Percentiles rank a stretch among this genome's conserved stretches.
Evolutionary conservation across 768 basidiomycete genomes (phyloP).

Genomic region (Phallus indusiatus): DNA sequence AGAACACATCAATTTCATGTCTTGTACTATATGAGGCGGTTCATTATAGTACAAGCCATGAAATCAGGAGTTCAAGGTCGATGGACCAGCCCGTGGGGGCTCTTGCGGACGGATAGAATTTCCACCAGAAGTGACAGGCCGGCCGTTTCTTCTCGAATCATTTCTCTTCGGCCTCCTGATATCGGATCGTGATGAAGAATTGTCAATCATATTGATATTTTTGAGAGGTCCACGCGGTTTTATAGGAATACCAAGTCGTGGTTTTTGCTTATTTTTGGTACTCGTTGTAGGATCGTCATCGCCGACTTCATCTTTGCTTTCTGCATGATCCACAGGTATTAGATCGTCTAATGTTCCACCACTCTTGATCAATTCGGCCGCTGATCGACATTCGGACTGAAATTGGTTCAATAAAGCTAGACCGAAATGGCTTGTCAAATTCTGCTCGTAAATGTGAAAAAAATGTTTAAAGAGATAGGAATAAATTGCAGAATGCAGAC

Average conservation of each 20-base stretch:
- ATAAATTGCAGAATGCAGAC: conserved; percentile 17
- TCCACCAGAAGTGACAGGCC: background rate
- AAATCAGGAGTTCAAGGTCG: too few species aligned
- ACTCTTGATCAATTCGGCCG: background rate
- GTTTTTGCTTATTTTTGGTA: background rate
- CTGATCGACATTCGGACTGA: conserved; percentile 2
- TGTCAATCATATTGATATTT: background rate
- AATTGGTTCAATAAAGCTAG: background rate
- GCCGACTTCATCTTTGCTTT: background rate
- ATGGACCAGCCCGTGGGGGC: too few species aligned
- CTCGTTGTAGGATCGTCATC: background rate
- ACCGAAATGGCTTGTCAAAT: conserved; percentile 12
- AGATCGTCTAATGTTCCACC: background rate
- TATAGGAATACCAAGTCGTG: background rate
- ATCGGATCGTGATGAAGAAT: too few species aligned
- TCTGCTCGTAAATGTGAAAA: too few species aligned
- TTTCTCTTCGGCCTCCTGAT: too few species aligned
- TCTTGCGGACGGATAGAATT: too few species aligned
- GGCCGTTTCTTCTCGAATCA: background rate
- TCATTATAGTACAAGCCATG: too few species aligned
- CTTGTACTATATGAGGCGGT: too few species aligned
- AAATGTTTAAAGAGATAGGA: background rate
- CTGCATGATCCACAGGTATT: background rate
- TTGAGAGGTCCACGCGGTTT: background rate
- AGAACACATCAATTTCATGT: too few species aligned